Evolutionary conservation across 2,329 filamentous ascomycete species (phyloP), one percentile per base, ranked within the genome.

Genomic region (Fusarium dlaminii): DNA sequence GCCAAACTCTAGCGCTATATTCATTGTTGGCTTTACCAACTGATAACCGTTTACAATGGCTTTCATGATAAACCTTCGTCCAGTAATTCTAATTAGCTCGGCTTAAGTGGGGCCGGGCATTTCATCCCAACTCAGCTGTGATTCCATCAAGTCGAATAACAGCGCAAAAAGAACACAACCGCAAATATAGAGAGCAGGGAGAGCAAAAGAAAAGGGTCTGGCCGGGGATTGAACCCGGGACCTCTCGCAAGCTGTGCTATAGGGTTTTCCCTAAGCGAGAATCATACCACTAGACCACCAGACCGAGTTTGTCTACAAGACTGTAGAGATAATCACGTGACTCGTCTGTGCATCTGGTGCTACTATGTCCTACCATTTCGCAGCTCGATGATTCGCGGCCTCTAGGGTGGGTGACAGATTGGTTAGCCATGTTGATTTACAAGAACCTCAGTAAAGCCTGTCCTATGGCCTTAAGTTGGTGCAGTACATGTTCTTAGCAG

Each of bases 151-250:
- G 29, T 18, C 42, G 18, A 43, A 22, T 17, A 22, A 8, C n/a
- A n/a, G 12, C n/a, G 18, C 37, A 51, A 68, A 45, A 68, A 68
- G 14, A 43, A 42, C 11, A 20, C 5, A 30, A 8, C 17, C 36
- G 15, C 12, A 18, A 20, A 46, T 9, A 3, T 12, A 12, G 1
- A 32, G 34, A 46, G n/a, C 9, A 22, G n/a, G 14, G 18, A 24
- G 11, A 29, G 30, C 32, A 70, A 70, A 60, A 56, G 22, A 11
- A 14, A 67, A 66, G 82, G 82, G 82, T 83, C 82, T 83, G 82
- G 82, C 83, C 83, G 83, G 81, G 83, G 82, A 84, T 84, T 82
- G 83, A 84, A 84, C 83, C 82, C 83, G 83, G 82, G 83, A 84
- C 83, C 83, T 84, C 83, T 83, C 83, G 83, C 83, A 84, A 78